phyloP scores from a whole-genome alignment of 805 yeast genomes.

The Yamadazyma sp. region DNA sequence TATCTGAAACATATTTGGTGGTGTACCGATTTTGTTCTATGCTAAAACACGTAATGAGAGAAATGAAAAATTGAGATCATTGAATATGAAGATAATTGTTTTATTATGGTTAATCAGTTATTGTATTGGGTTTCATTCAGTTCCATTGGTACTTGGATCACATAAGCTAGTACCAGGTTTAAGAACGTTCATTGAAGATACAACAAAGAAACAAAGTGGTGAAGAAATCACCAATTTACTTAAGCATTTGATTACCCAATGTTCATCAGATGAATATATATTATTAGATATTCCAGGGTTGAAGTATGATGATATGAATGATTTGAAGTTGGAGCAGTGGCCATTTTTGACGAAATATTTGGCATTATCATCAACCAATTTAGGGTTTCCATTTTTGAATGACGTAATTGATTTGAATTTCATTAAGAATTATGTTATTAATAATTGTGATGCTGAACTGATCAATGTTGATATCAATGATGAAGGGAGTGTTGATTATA shows the following conservation, averaged over 20 bases:
- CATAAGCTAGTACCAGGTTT: slow-evolving; percentile 33
- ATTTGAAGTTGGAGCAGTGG: slow-evolving; percentile 37
- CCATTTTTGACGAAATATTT: slow-evolving; percentile 49
- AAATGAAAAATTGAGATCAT: neutral
- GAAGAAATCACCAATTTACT: slow-evolving; percentile 30
- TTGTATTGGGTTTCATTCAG: slow-evolving; percentile 13
- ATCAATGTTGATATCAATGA: slow-evolving; percentile 39
- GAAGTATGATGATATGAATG: slow-evolving; percentile 24
- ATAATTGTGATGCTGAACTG: slow-evolving; percentile 51
- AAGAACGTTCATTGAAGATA: slow-evolving; percentile 15
- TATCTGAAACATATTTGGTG: slow-evolving; percentile 8
- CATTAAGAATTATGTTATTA: slow-evolving; percentile 39
- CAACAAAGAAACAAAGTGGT: slow-evolving; percentile 19
- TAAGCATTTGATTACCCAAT: slow-evolving; percentile 34
- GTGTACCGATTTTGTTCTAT: too few species aligned
- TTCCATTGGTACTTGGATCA: slow-evolving; percentile 38
- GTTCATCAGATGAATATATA: slow-evolving; percentile 38
- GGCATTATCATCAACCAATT: slow-evolving; percentile 56
- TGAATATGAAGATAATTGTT: neutral
- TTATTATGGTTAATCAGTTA: neutral
- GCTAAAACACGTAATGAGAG: neutral
- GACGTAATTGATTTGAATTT: slow-evolving; percentile 40
- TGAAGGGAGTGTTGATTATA: slow-evolving; percentile 43
- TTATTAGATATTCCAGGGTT: slow-evolving; percentile 41
- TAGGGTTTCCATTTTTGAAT: slow-evolving; percentile 53